Evolutionary conservation across 2,329 filamentous ascomycete species (phyloP).

Genomic region (Fusarium papillatum): DNA sequence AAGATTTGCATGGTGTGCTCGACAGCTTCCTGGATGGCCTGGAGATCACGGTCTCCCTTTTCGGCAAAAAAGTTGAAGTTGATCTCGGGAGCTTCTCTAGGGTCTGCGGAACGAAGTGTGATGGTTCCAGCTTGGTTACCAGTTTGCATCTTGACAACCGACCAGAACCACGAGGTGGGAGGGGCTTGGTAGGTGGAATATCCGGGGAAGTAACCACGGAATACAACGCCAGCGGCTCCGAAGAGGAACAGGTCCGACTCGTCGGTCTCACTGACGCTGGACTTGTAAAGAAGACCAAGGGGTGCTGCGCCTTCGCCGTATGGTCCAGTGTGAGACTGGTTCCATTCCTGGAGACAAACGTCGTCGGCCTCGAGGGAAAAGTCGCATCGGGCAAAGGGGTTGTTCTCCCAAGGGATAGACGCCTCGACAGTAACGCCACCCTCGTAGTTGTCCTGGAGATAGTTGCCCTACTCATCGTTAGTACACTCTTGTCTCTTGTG

Average conservation of each 20-base stretch:
- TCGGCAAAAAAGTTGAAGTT: slow-evolving; percentile 70
- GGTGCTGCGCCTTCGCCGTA: slow-evolving; percentile 43
- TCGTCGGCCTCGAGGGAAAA: slow-evolving; percentile 40
- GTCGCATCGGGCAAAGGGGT: slow-evolving; percentile 20
- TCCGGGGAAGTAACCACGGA: slow-evolving; percentile 46
- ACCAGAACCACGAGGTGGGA: slow-evolving; percentile 40
- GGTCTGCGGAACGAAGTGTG: slow-evolving; percentile 69
- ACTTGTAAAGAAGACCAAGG: slow-evolving; percentile 42
- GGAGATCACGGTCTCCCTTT: slow-evolving; percentile 17
- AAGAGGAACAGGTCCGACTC: slow-evolving; percentile 49
- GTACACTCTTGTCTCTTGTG: neutral
- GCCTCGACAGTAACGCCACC: slow-evolving; percentile 38
- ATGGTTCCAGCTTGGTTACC: slow-evolving; percentile 74
- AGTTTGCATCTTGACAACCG: slow-evolving; percentile 69
- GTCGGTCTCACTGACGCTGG: slow-evolving; percentile 41
- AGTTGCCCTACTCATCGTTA: slow-evolving; percentile 19
- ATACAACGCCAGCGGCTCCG: slow-evolving; percentile 43
- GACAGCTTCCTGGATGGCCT: slow-evolving; percentile 30
- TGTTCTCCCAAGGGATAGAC: slow-evolving; percentile 25
- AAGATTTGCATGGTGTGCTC: slow-evolving; percentile 42
- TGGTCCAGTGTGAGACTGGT: slow-evolving; percentile 24
- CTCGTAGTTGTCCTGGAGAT: slow-evolving; percentile 48
- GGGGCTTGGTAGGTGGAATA: slow-evolving; percentile 48
- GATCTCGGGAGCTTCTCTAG: slow-evolving; percentile 73
- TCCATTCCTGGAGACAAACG: slow-evolving; percentile 52